Evolutionary conservation across 805 yeast genomes (phyloP).

Genomic region (Kluyveromyces starmeri): DNA sequence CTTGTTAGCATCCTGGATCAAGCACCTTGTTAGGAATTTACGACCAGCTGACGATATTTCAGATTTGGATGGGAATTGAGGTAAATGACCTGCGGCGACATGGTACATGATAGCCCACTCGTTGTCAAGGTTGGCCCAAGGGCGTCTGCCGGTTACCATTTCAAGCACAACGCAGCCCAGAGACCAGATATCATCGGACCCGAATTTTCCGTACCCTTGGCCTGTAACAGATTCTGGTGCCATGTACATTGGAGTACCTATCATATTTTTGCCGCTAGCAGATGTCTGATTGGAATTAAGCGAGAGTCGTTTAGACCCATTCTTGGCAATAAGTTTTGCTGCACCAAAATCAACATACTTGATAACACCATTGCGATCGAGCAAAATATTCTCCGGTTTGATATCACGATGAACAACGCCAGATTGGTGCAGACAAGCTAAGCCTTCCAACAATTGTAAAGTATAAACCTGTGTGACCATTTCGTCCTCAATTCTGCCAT

Average conservation of each 20-base stretch:
- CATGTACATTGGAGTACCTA: conserved; percentile 99
- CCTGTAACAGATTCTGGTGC: conserved; percentile 95
- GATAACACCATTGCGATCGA: conserved; percentile 87
- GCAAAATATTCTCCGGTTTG: conserved; percentile 85
- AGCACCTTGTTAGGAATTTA: conserved; percentile 61
- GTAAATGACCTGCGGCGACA: conserved; percentile 90
- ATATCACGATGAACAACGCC: conserved; percentile 96
- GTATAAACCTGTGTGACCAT: conserved; percentile 84
- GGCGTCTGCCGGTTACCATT: conserved; percentile 93
- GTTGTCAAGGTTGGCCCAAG: conserved; percentile 94
- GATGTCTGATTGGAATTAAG: background rate
- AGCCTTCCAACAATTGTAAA: conserved; percentile 86
- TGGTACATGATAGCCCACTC: conserved; percentile 99
- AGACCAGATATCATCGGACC: conserved; percentile 81
- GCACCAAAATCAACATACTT: conserved; percentile 98
- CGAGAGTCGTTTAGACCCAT: conserved; percentile 31
- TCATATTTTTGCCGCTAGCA: conserved; percentile 29
- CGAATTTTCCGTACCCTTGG: conserved; percentile 32
- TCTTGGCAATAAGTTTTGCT: conserved; percentile 76
- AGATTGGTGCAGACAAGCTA: conserved; percentile 87
- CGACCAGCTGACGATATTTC: conserved; percentile 72
- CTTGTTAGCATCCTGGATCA: conserved; percentile 72
- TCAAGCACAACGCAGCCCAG: conserved; percentile 92
- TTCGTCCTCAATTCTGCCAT: conserved; percentile 94
- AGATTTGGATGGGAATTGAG: conserved; percentile 70